Percentiles rank a stretch among this genome's conserved stretches.
Conservation (phyloP, 192 early-diverging fungal species). For the Coemansia sp. region DNA sequence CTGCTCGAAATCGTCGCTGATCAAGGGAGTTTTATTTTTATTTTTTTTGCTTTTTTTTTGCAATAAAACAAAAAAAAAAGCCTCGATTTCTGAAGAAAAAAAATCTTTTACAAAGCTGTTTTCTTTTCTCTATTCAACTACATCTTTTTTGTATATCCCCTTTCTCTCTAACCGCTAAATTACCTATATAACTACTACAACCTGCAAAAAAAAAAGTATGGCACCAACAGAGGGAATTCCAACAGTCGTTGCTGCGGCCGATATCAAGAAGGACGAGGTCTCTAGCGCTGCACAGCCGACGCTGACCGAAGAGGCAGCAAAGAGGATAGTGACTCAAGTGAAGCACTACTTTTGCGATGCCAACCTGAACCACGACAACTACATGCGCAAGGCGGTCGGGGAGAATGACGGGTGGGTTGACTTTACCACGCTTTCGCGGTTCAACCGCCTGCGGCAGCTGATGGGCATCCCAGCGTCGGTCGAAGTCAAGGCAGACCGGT, state of each 20-base stretch:
- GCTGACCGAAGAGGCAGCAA: conserved; percentile 21
- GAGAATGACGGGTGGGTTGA: conserved; percentile 43
- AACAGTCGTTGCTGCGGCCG: conserved; percentile 20
- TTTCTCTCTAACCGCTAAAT: background rate
- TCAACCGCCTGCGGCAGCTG: conserved; percentile 51
- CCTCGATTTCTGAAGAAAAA: background rate
- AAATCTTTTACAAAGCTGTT: conserved; percentile 3
- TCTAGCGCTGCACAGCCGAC: background rate
- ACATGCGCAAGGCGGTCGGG: conserved; percentile 36
- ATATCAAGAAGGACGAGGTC: background rate
- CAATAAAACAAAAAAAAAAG: background rate
- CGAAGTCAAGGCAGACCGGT: conserved; percentile 1
- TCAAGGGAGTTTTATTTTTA: conserved; percentile 5
- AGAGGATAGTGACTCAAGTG: conserved; percentile 38
- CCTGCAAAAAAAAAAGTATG: conserved; percentile 13
- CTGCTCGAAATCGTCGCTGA: background rate
- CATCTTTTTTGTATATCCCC: conserved; percentile 1
- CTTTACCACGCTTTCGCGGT: conserved; percentile 32
- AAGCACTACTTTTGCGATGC: conserved; percentile 56
- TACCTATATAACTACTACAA: background rate
- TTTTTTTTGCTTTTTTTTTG: conserved; percentile 11
- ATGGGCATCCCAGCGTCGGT: conserved; percentile 10
- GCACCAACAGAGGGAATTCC: conserved; percentile 42
- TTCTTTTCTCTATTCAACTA: conserved; percentile 1
- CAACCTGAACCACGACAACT: conserved; percentile 52